Base-by-base conservation (phyloP, 2,329 filamentous ascomycete species). In the Calonectria pseudoreteaudii region DNA sequence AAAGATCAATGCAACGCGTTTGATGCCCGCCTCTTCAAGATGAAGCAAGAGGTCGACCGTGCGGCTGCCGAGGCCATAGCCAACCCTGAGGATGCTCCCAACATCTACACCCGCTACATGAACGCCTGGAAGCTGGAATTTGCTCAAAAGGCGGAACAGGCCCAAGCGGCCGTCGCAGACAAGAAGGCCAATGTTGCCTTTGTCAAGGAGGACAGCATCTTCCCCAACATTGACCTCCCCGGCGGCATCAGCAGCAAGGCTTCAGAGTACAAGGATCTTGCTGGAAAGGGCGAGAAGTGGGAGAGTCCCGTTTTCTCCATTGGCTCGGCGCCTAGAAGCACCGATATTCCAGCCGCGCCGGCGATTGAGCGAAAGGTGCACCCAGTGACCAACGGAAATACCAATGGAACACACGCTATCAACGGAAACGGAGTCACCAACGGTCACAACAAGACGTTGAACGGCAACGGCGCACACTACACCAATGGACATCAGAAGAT, bases 241-340 rank as follows among this genome's bases (percentile, higher is more conserved):
- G 85, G 85, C 30, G 96, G 95, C 70, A 96, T 98, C 83, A 97
- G 94, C 79, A 93, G 92, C 87, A 98, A 98, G 91, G 96, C 96
- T 13, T 97, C 95, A 30, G 95, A 98, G 85, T 98, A 97, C 90
- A 95, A 92, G 87, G 92, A 98, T 28, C 90, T 98, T 72, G 95
- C 96, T 11, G 89, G 88, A 78, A 95, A 97, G 91, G 97, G 97
- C 67, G 94, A 98, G 70, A 93, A 92, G 84, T 99, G 97, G 97
- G 94, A 98, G 88, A 97, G 94, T 74, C 95, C 96, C 13, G 92
- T 99, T 81, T 99, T 99, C 88, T 93, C 92, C 74, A 93, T 98
- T 79, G 96, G 97, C 62, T 90, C 87, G 53, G 95, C 96, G 14
- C 88, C 90, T 70, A 92, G 93, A 85, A 95, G 94, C 52, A 89